These are phyloP conservation scores for Diplodia mutila DNA, from an alignment of 2,329 filamentous ascomycete genomes.

Conservation along the genomic window DNA sequence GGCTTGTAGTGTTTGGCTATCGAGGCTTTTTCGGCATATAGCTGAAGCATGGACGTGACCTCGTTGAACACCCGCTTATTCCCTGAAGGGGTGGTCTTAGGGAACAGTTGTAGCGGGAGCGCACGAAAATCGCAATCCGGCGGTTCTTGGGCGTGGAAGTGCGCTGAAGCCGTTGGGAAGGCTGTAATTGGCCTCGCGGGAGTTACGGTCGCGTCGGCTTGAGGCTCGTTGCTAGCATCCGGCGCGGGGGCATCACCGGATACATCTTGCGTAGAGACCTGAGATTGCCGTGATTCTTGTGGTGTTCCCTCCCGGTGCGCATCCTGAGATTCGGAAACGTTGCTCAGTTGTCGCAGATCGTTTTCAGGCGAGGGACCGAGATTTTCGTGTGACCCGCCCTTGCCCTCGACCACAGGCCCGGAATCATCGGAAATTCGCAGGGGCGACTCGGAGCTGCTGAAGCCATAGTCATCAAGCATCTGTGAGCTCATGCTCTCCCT, in stretches of 20 bases:
- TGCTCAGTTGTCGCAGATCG: background rate
- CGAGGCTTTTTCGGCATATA: slow-evolving; percentile 18
- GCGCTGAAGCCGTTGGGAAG: too few species aligned
- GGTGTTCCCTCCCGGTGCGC: background rate
- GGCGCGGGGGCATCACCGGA: background rate
- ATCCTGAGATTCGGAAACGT: background rate
- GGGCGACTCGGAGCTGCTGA: slow-evolving; percentile 1
- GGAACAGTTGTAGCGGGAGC: slow-evolving; percentile 33
- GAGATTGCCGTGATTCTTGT: background rate
- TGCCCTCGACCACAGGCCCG: background rate
- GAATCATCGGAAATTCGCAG: background rate
- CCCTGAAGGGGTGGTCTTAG: slow-evolving; percentile 32
- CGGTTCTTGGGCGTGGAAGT: background rate
- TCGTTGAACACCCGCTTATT: slow-evolving; percentile 16
- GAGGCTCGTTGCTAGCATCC: too few species aligned
- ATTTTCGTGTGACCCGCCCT: background rate
- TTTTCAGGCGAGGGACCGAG: background rate
- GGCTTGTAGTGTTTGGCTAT: slow-evolving; percentile 28
- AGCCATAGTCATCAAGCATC: slow-evolving; percentile 6
- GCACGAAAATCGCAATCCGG: slow-evolving; percentile 31
- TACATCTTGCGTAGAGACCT: background rate
- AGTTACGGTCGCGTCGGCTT: background rate
- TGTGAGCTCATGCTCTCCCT: background rate
- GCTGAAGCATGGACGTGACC: slow-evolving; percentile 6
- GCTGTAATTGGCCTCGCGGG: background rate